Percentiles rank a stretch among this genome's conserved stretches.
Evolutionary conservation across 2,329 filamentous ascomycete genomes (phyloP).

Genomic region (Colletotrichum horii): DNA sequence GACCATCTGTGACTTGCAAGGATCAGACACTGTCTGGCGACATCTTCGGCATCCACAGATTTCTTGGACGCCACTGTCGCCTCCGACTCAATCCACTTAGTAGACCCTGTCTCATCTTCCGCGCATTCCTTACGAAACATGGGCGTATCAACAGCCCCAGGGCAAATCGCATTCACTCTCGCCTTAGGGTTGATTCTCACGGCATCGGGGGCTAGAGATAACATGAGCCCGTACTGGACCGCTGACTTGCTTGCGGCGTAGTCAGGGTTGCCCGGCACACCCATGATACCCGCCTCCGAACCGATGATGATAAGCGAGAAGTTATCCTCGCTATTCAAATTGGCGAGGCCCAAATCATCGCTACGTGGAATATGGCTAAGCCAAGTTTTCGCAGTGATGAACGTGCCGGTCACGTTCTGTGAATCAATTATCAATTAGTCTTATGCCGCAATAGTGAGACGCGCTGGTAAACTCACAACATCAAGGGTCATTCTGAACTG

Average conservation of each 20-base stretch:
- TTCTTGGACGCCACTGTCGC: neutral
- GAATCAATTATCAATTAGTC: accelerated
- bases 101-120: accelerated
- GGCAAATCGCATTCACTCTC: neutral
- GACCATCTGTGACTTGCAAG: neutral
- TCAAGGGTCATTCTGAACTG: neutral
- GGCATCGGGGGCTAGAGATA: neutral
- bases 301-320: accelerated
- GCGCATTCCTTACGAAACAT: neutral
- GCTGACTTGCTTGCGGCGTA: neutral
- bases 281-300: neutral
- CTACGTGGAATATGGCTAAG: neutral
- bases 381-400: accelerated
- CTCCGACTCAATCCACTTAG: neutral
- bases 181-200: neutral
- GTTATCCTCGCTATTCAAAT: neutral
- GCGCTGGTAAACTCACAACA: accelerated
- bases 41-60: neutral
- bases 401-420: accelerated
- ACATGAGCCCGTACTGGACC: neutral
- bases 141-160: accelerated
- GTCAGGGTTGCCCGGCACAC: neutral
- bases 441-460: accelerated
- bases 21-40: neutral
- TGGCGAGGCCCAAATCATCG: too few relatives aligned